Evolutionary conservation across 768 basidiomycete genomes (phyloP), one percentile per base, ranked within the genome.

Genomic region (Pisolithus tinctorius): DNA sequence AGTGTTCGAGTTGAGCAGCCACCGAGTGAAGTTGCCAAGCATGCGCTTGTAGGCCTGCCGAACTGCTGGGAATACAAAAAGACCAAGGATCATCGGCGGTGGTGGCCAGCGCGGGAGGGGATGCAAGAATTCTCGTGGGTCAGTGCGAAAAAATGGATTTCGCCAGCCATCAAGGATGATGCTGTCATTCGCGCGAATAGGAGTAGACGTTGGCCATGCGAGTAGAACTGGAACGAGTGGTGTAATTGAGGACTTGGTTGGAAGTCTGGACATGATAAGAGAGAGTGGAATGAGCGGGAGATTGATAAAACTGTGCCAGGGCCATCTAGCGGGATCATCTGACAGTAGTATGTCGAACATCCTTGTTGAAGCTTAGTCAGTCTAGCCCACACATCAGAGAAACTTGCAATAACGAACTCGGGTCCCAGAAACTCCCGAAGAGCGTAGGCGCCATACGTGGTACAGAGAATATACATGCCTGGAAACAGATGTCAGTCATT

Each of bases 381-480:
- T 44, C 5, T 16, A 2, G 36, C 26, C n/a, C 25, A 30, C 27
- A 36, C 6, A 9, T n/a, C 31, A 36, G 10, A 8, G 11, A 10
- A 37, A 25, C 43, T 38, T 20, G 30, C 44, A 46, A 44, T 14
- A 6, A 66, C 75, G 37, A 57, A 84, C 80, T 89, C 84, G 59
- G 74, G 65, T 6, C 88, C 88, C 38, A 91, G 70, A 54, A 87
- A 86, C 56, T 83, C 74, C 41, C 75, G 71, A 16, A 90, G 66
- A 26, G 88, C 87, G 65, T 81, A 85, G 3, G 82, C 81, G 1
- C 88, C 88, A 58, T 89, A 91, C 1, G 74, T 74, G 2, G 86
- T 83, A 36, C 78, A 69, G 1, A 84, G 66, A 25, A 73, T 59
- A 46, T 76, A 78, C 3, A 77, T 49, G 4, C 76, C 78, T 79